These are phyloP conservation scores for Irpex lacteus DNA, from an alignment of 1,284 basidiomycete genomes.

Conservation along the genomic window DNA sequence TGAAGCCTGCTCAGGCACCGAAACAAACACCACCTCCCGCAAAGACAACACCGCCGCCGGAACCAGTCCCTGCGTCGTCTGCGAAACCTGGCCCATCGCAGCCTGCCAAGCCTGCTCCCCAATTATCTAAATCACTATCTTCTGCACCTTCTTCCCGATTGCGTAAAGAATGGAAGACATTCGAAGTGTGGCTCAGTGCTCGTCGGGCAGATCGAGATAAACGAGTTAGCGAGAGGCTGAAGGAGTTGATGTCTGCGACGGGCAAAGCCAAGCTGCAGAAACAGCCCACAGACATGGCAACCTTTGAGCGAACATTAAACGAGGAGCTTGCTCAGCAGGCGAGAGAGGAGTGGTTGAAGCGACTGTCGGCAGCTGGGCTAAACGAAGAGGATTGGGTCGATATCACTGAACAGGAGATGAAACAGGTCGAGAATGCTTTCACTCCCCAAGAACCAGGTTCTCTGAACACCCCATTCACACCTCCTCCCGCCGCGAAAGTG, in stretches of 20 bases:
- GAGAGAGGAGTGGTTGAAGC: conserved; percentile 13
- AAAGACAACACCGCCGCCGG: conserved; percentile 1
- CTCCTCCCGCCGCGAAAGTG: neutral
- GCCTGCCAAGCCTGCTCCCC: neutral
- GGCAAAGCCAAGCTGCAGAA: neutral
- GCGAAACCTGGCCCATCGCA: conserved; percentile 1
- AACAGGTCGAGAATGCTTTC: conserved; percentile 14
- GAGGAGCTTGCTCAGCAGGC: conserved; percentile 11
- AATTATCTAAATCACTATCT: neutral
- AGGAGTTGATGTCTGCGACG: conserved; percentile 11
- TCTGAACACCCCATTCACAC: neutral
- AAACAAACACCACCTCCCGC: conserved; percentile 3
- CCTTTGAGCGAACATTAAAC: conserved; percentile 10
- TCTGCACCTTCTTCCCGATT: conserved; percentile 5
- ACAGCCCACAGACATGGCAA: conserved; percentile 3
- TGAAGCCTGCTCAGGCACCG: conserved; percentile 7
- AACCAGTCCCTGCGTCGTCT: neutral
- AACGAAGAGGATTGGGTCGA: conserved; percentile 17
- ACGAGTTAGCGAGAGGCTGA: conserved; percentile 11
- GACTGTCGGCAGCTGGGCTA: conserved; percentile 9
- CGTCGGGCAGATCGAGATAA: conserved; percentile 14
- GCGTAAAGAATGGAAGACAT: conserved; percentile 16
- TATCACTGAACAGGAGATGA: conserved; percentile 15
- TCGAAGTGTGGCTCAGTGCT: conserved; percentile 15
- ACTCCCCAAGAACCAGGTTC: conserved; percentile 4